Base-by-base conservation (phyloP, 2,329 filamentous ascomycete species). In the Alternaria brassicae region DNA sequence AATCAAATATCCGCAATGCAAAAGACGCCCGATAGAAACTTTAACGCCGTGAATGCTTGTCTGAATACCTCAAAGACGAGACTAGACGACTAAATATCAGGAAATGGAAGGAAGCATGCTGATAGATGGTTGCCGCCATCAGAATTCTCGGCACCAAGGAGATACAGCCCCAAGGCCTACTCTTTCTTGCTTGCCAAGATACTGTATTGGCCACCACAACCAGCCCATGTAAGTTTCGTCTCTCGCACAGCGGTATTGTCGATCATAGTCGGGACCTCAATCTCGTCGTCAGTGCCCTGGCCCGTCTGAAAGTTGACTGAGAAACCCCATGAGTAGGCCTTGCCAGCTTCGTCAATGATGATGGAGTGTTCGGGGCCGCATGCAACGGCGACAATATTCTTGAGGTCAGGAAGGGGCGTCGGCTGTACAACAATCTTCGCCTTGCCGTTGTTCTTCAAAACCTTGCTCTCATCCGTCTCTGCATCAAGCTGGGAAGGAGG, bases 171-270 rank as follows among this genome's bases (percentile, higher is more conserved):
- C n/a, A 23, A 15, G n/a, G 30, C 36, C 42, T 69, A 70, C 58
- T 68, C 62, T 54, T 72, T 72, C 62, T 71, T 68, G 48, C 68
- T 72, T 36, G 84, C 82, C n/a, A 91, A 69, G 23, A 91, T 79
- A 1, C 88, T 90, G 77, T 88, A 97, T 74, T 97, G 93, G 5
- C 93, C 93, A 65, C 94, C 93, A n/a, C 90, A 90, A 41, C 91
- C 91, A n/a, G 91, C 91, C 79, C 85, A 92, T 32, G 88, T 84
- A 41, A 97, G 83, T 77, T 89, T 88, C 79, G 90, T 89, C 40
- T 87, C 91, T 28, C 88, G 85, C 27, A 95, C 86, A 40, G 92
- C 93, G 12, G 89, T 91, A 81, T 97, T 97, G 72, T 96, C 91
- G 56, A 97, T 91, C 48, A 89, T 72, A 0, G 90, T 95, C 0